Conservation (phyloP, 192 early-diverging fungal species). For the Linnemannia elongata region DNA sequence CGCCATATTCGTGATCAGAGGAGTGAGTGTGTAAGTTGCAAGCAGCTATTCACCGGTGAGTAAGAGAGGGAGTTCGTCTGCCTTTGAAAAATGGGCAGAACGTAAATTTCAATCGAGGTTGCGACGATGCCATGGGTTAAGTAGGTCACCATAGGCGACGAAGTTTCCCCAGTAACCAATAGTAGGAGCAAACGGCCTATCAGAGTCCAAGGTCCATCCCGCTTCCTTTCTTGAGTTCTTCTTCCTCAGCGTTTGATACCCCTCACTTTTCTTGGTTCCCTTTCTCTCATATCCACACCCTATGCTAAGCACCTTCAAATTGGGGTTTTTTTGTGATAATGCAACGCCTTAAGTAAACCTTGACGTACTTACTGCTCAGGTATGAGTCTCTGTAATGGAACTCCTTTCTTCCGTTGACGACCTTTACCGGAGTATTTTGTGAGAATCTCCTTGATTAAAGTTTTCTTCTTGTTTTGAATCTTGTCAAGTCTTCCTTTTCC, state of each 20-base stretch:
- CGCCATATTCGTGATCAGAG: background rate
- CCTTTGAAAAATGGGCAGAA: slow-evolving; percentile 2
- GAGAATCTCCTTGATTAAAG: too few species aligned
- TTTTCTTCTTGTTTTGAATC: background rate
- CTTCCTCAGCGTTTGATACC: background rate
- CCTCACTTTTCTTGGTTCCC: background rate
- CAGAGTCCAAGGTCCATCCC: background rate
- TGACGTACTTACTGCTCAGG: background rate
- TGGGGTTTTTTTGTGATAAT: background rate
- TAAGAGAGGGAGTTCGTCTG: background rate
- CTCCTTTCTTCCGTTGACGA: background rate
- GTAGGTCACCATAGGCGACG: background rate
- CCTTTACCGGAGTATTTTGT: background rate
- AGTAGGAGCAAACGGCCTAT: background rate
- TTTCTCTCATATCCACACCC: background rate
- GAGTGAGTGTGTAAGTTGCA: background rate
- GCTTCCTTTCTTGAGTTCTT: background rate
- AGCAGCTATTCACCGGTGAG: background rate
- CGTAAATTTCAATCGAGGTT: background rate
- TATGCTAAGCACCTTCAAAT: too few species aligned
- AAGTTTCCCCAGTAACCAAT: background rate
- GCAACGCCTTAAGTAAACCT: slow-evolving; percentile 7
- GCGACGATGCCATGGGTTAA: background rate
- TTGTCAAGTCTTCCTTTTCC: background rate
- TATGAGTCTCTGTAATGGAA: background rate